These are phyloP conservation scores for Alnus rubra DNA, from an alignment of 306 rosid genomes.

Conservation along the genomic window DNA sequence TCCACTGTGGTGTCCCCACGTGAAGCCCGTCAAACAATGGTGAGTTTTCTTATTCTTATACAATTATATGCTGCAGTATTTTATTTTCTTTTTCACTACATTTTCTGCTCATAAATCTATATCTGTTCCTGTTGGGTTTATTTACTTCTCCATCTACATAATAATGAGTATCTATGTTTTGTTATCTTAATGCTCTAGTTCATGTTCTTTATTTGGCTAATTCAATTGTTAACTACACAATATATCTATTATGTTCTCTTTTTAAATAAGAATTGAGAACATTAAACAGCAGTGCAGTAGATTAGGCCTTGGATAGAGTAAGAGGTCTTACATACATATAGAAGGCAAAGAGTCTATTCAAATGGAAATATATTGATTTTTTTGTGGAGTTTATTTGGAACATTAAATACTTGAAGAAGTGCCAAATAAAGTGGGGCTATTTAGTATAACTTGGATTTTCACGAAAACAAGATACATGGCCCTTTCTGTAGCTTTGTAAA, in stretches of 20 bases:
- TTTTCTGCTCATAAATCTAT: neutral
- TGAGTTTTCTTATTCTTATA: slow-evolving; percentile 38
- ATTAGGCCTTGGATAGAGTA: neutral
- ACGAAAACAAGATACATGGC: neutral
- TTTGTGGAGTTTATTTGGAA: neutral
- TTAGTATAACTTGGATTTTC: neutral
- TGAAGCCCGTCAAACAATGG: slow-evolving; percentile 98
- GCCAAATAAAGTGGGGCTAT: neutral
- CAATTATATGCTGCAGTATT: neutral
- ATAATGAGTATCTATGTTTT: neutral
- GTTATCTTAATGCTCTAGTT: neutral
- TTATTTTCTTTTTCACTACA: neutral
- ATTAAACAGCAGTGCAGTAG: neutral
- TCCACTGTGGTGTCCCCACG: slow-evolving; percentile 79
- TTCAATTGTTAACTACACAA: neutral
- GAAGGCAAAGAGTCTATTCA: slow-evolving; percentile 3
- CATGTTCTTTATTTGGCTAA: neutral
- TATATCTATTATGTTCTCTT: neutral
- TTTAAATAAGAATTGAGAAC: neutral
- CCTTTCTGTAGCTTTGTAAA: neutral
- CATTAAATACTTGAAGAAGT: neutral
- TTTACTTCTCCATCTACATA: neutral
- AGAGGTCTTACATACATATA: neutral
- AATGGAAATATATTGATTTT: neutral
- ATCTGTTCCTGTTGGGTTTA: neutral